phyloP scores from a whole-genome alignment of 2,329 filamentous ascomycete genomes.

The Epichloe glyceriae region DNA sequence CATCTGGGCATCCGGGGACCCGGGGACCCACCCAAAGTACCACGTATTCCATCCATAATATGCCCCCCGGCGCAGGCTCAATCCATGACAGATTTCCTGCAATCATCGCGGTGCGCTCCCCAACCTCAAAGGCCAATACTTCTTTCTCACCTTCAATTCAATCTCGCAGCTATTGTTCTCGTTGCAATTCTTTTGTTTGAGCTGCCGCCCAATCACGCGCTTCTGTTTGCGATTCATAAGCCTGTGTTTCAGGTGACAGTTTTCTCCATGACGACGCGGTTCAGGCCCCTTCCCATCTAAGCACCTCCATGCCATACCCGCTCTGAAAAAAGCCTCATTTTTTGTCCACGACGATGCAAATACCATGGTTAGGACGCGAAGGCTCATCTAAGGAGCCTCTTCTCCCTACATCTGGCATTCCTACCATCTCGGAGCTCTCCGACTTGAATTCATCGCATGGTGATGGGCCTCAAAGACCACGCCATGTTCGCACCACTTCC shows the following conservation, averaged over 20 bases:
- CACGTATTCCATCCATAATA: not conserved
- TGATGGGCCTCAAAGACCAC: constrained; percentile 17
- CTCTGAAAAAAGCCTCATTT: constrained; percentile 6
- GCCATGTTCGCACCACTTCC: constrained; percentile 37
- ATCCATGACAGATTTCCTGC: not conserved
- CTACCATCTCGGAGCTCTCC: constrained; percentile 18
- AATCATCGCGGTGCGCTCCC: not conserved
- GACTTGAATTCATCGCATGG: constrained; percentile 11
- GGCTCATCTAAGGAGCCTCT: constrained; percentile 19
- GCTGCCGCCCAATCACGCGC: too few relatives aligned
- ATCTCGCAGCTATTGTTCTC: not conserved
- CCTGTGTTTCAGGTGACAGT: not conserved
- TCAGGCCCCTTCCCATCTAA: constrained; percentile 9
- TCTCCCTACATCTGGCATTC: constrained; percentile 22
- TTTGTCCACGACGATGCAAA: constrained; percentile 21
- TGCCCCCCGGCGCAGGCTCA: constrained; percentile 1
- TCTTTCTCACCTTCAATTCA: not conserved
- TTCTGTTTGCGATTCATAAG: not conserved
- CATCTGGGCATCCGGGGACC: not conserved
- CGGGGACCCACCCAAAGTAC: constrained; percentile 4
- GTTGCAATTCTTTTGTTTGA: not conserved
- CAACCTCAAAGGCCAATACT: not conserved
- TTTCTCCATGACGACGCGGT: constrained; percentile 5
- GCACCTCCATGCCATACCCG: constrained; percentile 5
- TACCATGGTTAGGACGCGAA: constrained; percentile 23